phyloP scores from a whole-genome alignment of 2,329 filamentous ascomycete species.

The Thermochaetoides dissita region DNA sequence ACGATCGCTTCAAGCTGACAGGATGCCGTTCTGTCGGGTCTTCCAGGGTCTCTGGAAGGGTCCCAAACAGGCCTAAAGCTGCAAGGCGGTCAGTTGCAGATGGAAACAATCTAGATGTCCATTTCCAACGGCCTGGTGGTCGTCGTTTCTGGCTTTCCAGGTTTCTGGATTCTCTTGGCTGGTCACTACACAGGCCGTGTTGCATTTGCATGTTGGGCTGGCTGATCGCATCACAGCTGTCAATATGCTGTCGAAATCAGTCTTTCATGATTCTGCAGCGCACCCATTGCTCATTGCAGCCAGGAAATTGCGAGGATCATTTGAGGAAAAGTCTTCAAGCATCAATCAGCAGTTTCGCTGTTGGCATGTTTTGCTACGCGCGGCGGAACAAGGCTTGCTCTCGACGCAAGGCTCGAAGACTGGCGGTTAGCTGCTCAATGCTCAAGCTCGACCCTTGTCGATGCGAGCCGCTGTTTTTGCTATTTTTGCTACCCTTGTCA shows the following conservation, averaged over 20 bases:
- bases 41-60: slow-evolving; percentile 9
- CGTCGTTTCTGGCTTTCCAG: neutral
- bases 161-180: neutral
- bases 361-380: slow-evolving; percentile 2
- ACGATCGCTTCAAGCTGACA: slow-evolving; percentile 5
- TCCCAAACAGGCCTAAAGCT: slow-evolving; percentile 4
- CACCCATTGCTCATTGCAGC: neutral
- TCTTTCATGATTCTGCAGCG: neutral
- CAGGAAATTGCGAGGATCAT: neutral
- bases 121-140: slow-evolving; percentile 4
- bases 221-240: too few relatives aligned
- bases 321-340: neutral
- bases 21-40: slow-evolving; percentile 16
- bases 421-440: slow-evolving; percentile 16
- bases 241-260: too few relatives aligned
- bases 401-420: slow-evolving; percentile 7
- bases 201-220: neutral
- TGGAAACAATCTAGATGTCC: slow-evolving; percentile 11
- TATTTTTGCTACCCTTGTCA: slow-evolving; percentile 11
- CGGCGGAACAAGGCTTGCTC: slow-evolving; percentile 13
- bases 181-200: slow-evolving; percentile 3
- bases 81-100: slow-evolving; percentile 13
- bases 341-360: too few relatives aligned
- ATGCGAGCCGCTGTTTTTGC: slow-evolving; percentile 8
- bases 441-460: neutral